Evolutionary conservation across 352 stramenopile species (phyloP), one percentile per base, ranked within the genome.

Genomic region (Phytophthora crassamura): DNA sequence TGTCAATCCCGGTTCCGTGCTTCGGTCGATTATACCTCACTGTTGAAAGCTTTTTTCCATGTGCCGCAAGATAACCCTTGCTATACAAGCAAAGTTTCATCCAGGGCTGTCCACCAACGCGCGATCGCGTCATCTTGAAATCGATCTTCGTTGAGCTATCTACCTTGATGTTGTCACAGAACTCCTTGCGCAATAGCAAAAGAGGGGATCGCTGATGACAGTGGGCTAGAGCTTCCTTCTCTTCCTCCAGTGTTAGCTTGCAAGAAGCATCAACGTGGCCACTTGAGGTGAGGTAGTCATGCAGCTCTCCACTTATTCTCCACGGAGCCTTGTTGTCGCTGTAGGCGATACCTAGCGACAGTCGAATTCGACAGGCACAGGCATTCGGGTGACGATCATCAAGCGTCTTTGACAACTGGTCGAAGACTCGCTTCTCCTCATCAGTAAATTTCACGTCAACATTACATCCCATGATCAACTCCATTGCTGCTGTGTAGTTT

Each of bases 361-460:
- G 84, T 53, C 73, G 92, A 48, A 99, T 88, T 51, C 97, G 89
- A 67, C 95, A 99, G 8, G 97, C 97, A 73, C 97, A 97, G 4
- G 96, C 95, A 84, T 99, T 94, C 15, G 97, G 96, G 58, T 98
- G 91, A 22, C 92, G 91, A 55, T 99, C 96, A 63, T 98, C 97
- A 4, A 98, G 83, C 9, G 97, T 89, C 59, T 98, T 98, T 35
- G 87, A 81, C 16, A 99, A 67, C 63, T 99, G 95, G 42, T 98
- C 95, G 55, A 99, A 99, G 55, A 99, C 97, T 84, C 98, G 97
- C 64, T 94, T 89, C 71, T 99, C 97, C 80, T 99, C 97, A 28
- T 97, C 82, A 4, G 85, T 98, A 40, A 99, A 96, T 35, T 84
- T 85, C 33, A 98, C 93, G 70, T 99, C 97, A 34, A 97, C 96